Conservation (phyloP, 1,284 basidiomycete genomes). For the Trichosporon inkin region DNA sequence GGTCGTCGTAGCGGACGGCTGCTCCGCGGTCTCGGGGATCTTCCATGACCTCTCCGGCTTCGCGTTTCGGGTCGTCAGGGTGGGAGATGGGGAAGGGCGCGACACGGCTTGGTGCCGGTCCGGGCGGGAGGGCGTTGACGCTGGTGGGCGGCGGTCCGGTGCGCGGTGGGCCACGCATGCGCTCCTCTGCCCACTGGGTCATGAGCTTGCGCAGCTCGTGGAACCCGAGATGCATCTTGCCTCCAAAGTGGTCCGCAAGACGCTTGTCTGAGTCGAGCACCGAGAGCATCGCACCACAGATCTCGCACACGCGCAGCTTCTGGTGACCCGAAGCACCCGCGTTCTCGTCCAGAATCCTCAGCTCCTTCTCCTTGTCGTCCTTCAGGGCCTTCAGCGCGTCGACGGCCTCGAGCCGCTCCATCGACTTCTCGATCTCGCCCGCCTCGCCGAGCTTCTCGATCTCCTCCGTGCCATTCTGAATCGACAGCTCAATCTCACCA, state of each 20-base stretch:
- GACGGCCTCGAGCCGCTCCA: conserved; percentile 94
- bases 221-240: conserved; percentile 99
- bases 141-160: conserved; percentile 7
- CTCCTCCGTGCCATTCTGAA: conserved; percentile 96
- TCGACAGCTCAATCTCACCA: conserved; percentile 96
- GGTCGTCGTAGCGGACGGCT: conserved; percentile 1
- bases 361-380: conserved; percentile 91
- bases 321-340: conserved; percentile 98
- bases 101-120: conserved; percentile 15
- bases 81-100: conserved; percentile 37
- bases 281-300: conserved; percentile 96
- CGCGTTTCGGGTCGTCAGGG: conserved; percentile 46
- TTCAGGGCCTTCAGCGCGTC: conserved; percentile 97
- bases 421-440: conserved; percentile 96
- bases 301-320: conserved; percentile 97
- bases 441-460: conserved; percentile 94
- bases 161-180: conserved; percentile 61
- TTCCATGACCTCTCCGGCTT: conserved; percentile 48
- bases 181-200: conserved; percentile 76
- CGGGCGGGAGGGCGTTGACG: conserved; percentile 32
- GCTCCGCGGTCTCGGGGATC: conserved; percentile 56
- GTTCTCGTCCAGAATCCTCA: conserved; percentile 94
- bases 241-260: conserved; percentile 98
- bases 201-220: conserved; percentile 95
- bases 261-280: conserved; percentile 97